Evolutionary conservation across 495 filamentous ascomycete species (phyloP).

Genomic region (Aspergillus sparsus): DNA sequence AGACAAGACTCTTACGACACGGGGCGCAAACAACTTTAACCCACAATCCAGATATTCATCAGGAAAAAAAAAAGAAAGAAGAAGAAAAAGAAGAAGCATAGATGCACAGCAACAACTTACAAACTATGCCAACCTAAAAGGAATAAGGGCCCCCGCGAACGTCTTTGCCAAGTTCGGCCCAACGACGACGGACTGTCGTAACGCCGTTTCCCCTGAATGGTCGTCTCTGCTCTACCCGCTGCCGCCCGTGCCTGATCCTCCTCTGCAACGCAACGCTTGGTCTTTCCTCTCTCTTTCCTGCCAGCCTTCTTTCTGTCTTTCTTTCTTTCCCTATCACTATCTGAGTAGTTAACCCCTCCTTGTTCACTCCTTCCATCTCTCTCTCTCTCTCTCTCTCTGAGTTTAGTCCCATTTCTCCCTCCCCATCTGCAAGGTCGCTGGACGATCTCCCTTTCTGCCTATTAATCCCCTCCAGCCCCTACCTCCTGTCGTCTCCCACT

Average conservation of each 20-base stretch:
- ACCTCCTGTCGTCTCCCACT: slow-evolving; percentile 7
- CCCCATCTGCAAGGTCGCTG: slow-evolving; percentile 37
- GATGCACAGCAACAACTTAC: too few species aligned
- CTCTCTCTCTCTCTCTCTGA: slow-evolving; percentile 6
- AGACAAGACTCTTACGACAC: too few species aligned
- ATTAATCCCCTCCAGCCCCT: slow-evolving; percentile 19
- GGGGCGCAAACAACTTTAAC: too few species aligned
- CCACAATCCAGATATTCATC: too few species aligned
- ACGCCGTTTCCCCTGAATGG: slow-evolving; percentile 4
- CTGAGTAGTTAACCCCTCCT: too few species aligned
- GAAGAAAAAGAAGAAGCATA: too few species aligned
- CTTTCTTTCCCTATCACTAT: background rate
- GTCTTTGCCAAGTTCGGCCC: background rate
- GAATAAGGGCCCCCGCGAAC: background rate
- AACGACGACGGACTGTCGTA: background rate
- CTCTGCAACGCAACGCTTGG: too few species aligned
- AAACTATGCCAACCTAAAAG: background rate
- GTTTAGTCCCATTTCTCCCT: slow-evolving; percentile 17
- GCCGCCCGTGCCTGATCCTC: too few species aligned
- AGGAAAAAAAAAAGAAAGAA: too few species aligned
- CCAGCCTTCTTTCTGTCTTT: slow-evolving; percentile 7
- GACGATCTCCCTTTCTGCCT: slow-evolving; percentile 32
- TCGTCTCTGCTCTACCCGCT: background rate
- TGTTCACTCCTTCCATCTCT: slow-evolving; percentile 13
- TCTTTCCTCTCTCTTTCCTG: slow-evolving; percentile 7